A percentile compares a stretch with the other conserved stretches of the same genome.
Conservation (phyloP, 2,329 filamentous ascomycete species). For the Pestalotiopsis sp. region DNA sequence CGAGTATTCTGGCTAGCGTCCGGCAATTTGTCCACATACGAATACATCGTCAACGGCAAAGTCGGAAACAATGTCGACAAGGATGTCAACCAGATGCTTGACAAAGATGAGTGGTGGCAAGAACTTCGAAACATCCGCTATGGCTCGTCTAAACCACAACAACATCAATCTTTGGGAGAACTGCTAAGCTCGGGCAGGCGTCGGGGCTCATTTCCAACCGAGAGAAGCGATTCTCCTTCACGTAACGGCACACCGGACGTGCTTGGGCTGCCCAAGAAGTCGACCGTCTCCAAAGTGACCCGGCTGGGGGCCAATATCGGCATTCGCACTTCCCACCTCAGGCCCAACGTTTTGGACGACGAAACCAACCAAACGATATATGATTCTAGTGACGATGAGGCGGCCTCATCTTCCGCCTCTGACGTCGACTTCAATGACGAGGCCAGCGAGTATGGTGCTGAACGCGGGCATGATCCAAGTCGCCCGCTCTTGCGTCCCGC, state of each 20-base stretch:
- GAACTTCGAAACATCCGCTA: constrained; percentile 63
- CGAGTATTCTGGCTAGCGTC: constrained; percentile 80
- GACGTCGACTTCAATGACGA: constrained; percentile 37
- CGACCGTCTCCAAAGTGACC: constrained; percentile 50
- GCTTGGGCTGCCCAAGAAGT: constrained; percentile 60
- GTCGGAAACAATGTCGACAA: constrained; percentile 54
- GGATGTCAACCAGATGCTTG: constrained; percentile 65
- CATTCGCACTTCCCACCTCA: constrained; percentile 74
- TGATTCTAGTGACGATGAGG: constrained; percentile 23
- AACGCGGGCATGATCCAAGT: constrained; percentile 33
- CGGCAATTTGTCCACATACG: constrained; percentile 71
- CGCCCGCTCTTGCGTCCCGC: constrained; percentile 24
- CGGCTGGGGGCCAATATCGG: constrained; percentile 67
- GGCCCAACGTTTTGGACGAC: constrained; percentile 56
- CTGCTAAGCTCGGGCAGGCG: constrained; percentile 45
- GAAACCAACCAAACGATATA: constrained; percentile 16
- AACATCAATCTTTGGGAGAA: constrained; percentile 42
- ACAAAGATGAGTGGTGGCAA: constrained; percentile 80
- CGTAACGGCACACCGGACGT: constrained; percentile 58
- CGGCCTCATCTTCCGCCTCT: constrained; percentile 17
- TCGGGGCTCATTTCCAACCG: constrained; percentile 42
- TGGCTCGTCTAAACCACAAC: constrained; percentile 41
- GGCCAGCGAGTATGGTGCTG: constrained; percentile 41
- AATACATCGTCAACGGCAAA: constrained; percentile 75
- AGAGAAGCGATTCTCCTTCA: constrained; percentile 22